These are phyloP conservation scores for Candolleomyces efflorescens DNA, from an alignment of 768 basidiomycete genomes.

Conservation along the genomic window DNA sequence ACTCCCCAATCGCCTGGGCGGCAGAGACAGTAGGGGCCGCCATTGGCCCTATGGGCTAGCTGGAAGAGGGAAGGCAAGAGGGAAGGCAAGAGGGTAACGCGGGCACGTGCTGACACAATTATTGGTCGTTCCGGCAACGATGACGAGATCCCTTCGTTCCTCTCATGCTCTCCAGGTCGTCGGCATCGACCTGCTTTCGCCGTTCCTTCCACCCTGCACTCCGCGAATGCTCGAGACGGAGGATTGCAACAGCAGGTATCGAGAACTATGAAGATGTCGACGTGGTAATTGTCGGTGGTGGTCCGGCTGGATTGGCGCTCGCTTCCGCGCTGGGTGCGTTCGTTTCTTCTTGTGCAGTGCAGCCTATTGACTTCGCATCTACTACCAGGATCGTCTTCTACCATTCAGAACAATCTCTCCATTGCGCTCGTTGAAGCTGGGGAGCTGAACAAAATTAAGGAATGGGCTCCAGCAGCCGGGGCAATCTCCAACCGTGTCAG, in stretches of 20 bases:
- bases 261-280: conserved; percentile 56
- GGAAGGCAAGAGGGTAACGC: neutral
- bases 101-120: neutral
- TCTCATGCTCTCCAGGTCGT: conserved; percentile 1
- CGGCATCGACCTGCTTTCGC: neutral
- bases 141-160: neutral
- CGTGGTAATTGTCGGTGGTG: conserved; percentile 92
- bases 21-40: conserved; percentile 62
- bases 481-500: conserved; percentile 81
- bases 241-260: neutral
- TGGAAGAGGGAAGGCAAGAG: neutral
- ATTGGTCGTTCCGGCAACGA: neutral
- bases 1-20: conserved; percentile 83
- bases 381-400: conserved; percentile 46
- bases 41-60: conserved; percentile 24
- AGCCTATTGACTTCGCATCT: conserved; percentile 4
- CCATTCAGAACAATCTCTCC: conserved; percentile 47
- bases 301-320: conserved; percentile 86
- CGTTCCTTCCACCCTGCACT: neutral
- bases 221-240: neutral
- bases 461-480: conserved; percentile 57
- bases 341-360: neutral
- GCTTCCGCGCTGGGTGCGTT: conserved; percentile 79
- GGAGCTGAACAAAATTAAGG: conserved; percentile 60
- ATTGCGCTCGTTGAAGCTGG: conserved; percentile 81